These are phyloP conservation scores for Fraxinus paxiana DNA, from an alignment of 305 asterid species.

Conservation along the genomic window DNA sequence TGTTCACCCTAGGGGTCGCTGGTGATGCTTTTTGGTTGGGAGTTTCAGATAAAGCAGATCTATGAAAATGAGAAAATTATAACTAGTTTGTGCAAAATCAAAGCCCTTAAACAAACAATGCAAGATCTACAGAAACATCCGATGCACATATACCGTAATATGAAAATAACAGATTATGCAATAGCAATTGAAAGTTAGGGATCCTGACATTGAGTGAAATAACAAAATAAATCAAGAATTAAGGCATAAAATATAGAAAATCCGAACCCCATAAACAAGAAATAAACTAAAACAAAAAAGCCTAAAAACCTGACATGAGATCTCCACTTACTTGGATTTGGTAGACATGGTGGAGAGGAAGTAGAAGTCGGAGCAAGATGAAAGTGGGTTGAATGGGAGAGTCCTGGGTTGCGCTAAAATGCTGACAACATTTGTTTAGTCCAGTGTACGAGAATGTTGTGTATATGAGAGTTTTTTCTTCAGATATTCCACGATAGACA, in stretches of 20 bases:
- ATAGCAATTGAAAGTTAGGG: not conserved
- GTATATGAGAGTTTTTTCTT: not conserved
- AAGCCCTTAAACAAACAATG: constrained; percentile 15
- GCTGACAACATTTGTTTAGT: constrained; percentile 29
- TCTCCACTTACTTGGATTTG: constrained; percentile 78
- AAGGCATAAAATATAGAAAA: constrained; percentile 11
- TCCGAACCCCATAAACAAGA: constrained; percentile 19
- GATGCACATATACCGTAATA: constrained; percentile 3
- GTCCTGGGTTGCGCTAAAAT: constrained; percentile 23
- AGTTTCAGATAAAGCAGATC: constrained; percentile 70
- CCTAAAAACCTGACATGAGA: constrained; percentile 39
- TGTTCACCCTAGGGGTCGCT: constrained; percentile 56
- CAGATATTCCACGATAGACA: constrained; percentile 15
- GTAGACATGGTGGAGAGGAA: constrained; percentile 55
- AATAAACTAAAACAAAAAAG: constrained; percentile 10
- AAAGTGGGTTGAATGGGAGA: not conserved
- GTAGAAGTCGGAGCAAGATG: constrained; percentile 4
- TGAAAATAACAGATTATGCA: not conserved
- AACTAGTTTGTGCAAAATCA: constrained; percentile 9
- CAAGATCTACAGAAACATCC: constrained; percentile 26
- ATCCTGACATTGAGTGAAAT: not conserved
- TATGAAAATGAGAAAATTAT: constrained; percentile 29
- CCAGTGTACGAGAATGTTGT: constrained; percentile 1
- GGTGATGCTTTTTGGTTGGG: constrained; percentile 59
- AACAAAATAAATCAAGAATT: not conserved